Evolutionary conservation across 306 rosid species (phyloP), one percentile per base, ranked within the genome.

Genomic region (Prunus padus): DNA sequence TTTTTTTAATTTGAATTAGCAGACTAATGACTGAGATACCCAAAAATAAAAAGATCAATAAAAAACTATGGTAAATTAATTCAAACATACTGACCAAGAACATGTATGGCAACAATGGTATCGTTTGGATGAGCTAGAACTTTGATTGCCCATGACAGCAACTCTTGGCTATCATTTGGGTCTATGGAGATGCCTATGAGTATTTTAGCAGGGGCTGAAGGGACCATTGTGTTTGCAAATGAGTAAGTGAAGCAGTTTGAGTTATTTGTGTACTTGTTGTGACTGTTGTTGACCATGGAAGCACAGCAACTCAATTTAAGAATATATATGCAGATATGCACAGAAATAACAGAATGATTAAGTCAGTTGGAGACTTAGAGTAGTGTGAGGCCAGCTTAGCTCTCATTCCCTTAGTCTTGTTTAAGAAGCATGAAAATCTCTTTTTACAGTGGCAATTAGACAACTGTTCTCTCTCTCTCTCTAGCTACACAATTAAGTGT

Each of bases 101-200:
- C 86, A 83, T 92, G 96, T 26, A 89, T 72, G 6, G 97, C 98
- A 44, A 85, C 89, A 81, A 95, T 89, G 86, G 67, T 75, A 80
- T 95, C 98, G 73, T 85, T 82, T 56, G 89, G 97, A 65, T 79
- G 90, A 77, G 97, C 96, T n/a, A 95, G 84, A 81, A 85, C 82
- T 67, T 50, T 83, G 49, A 90, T 84, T 65, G 97, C 87, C 93
- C 97, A 84, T 20, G 93, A 90, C 66, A 92, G 92, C 76, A 89
- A 69, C 72, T 90, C 92, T 76, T 82, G 87, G 87, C 97, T 89
- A 42, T 95, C 89, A 16, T 84, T 68, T 37, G 81, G 51, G 83
- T 90, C 87, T 55, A 89, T 81, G 59, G 98, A 86, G 52, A 95
- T 90, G 33, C 96, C 97, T 61, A 92, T 77, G 30, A 95, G 97